Evolutionary conservation across 257 asterid species (phyloP), one percentile per base, ranked within the genome.

Genomic region (Nicotiana obtusifolia): DNA sequence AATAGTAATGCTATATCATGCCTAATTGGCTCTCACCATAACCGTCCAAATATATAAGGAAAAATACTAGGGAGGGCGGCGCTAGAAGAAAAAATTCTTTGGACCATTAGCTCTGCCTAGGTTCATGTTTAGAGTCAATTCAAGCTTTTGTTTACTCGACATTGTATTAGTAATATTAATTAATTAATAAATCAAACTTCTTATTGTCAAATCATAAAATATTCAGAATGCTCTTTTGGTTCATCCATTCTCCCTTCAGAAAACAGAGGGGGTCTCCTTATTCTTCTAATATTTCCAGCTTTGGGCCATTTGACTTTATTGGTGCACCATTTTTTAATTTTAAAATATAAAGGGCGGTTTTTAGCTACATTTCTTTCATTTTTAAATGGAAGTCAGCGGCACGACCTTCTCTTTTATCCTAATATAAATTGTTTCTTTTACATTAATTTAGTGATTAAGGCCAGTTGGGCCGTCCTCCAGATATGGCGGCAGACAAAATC

Each of bases 401-500:
- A 14, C 49, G 62, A 73, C 41, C 62, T 49, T 49, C 62, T 14
- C 79, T 73, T 73, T 28, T 19, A 24, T 49, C 9, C 79, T 30
- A 26, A 26, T 26, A 11, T 4, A 26, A 64, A 64, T 10, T 52
- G 16, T 52, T 9, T 52, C 8, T 7, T 65, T 65, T 7, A 0
- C 14, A 1, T 67, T 33, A 30, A 65, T 67, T 67, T 17, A 67
- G 54, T 4, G 30, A 17, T 41, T 69, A 11, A 30, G 28, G 30
- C 77, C 77, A 69, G 59, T 69, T 69, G 33, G 54, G 77, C 33
- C 57, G 77, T 41, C 57, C 33, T 37, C 57, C 56, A 69, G 57
- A 69, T 20, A 69, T 41, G 54, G 5, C 22, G n/a, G 6, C 11
- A 69, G 41, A 69, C 20, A 69, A 69, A 69, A 41, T 69, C 33